These are phyloP conservation scores for Diplodia corticola DNA, from an alignment of 2,329 filamentous ascomycete species.

Conservation along the genomic window DNA sequence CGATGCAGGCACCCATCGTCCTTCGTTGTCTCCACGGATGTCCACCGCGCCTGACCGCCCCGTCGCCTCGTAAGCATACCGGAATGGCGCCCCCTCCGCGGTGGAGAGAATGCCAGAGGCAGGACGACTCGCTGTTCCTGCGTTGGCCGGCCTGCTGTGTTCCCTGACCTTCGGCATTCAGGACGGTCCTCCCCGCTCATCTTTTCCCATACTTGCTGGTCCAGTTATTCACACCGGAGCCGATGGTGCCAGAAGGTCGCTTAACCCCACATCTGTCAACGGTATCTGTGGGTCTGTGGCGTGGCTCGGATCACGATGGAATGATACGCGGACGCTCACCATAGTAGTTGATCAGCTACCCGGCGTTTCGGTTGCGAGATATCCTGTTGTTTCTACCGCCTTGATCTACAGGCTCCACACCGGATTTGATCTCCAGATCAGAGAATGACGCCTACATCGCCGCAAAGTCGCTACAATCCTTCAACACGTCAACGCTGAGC, in stretches of 20 bases:
- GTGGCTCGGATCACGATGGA: not conserved
- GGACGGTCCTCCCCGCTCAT: not conserved
- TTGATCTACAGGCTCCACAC: slow-evolving; percentile 8
- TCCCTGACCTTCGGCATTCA: not conserved
- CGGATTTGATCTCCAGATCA: not conserved
- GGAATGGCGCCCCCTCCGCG: not conserved
- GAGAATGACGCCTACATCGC: not conserved
- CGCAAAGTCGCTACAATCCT: not conserved
- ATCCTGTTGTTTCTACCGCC: not conserved
- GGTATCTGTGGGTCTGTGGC: not conserved
- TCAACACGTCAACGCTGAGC: slow-evolving; percentile 7
- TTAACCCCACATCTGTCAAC: not conserved
- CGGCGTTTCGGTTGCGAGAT: not conserved
- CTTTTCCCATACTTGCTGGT: not conserved
- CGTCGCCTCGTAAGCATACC: not conserved
- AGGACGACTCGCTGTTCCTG: not conserved
- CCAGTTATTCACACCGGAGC: not conserved
- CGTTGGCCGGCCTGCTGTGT: not conserved
- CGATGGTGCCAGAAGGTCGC: not conserved
- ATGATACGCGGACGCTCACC: not conserved
- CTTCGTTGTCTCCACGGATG: not conserved
- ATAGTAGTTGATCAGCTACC: not conserved
- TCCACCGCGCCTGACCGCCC: not conserved
- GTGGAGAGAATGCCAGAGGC: not conserved
- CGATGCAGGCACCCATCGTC: no score